A percentile compares a stretch with the other conserved stretches of the same genome.
Conservation (phyloP, 257 asterid species). For the Eucommia ulmoides region DNA sequence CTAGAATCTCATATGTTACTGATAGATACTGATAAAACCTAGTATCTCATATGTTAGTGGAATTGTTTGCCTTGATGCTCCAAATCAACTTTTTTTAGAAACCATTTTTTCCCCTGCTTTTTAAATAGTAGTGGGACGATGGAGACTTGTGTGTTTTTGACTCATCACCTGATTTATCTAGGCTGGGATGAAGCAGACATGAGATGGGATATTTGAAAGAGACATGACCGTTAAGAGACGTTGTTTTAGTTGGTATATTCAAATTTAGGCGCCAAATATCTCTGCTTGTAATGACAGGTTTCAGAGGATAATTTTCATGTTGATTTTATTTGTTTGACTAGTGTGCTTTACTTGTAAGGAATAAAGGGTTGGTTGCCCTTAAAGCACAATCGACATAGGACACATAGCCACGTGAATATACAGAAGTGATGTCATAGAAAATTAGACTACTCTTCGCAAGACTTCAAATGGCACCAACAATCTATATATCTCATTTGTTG, state of each 20-base stretch:
- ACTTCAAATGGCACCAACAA: too few species aligned
- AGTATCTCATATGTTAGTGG: neutral
- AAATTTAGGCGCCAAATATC: constrained; percentile 22
- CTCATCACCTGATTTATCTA: constrained; percentile 5
- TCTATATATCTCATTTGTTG: too few species aligned
- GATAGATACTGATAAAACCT: constrained; percentile 2
- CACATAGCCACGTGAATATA: too few species aligned
- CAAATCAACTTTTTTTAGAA: constrained; percentile 3
- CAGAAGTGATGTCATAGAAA: too few species aligned
- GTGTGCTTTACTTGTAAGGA: constrained; percentile 25
- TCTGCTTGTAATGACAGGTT: constrained; percentile 1
- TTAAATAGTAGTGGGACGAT: constrained; percentile 4
- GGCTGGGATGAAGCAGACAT: constrained; percentile 19
- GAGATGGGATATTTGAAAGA: constrained; percentile 6
- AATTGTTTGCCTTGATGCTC: constrained; percentile 1
- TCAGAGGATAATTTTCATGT: neutral
- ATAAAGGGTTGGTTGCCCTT: constrained; percentile 21
- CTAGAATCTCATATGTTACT: neutral
- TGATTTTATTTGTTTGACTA: neutral
- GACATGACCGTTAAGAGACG: constrained; percentile 8
- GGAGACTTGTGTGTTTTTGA: constrained; percentile 7
- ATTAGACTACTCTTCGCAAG: too few species aligned
- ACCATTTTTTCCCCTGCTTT: too few species aligned
- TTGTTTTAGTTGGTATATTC: constrained; percentile 14
- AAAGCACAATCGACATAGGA: constrained; percentile 28